Evolutionary conservation across 139 green algal genomes (phyloP), one percentile per base, ranked within the genome.

Genomic region (Asterochloris sp.): DNA sequence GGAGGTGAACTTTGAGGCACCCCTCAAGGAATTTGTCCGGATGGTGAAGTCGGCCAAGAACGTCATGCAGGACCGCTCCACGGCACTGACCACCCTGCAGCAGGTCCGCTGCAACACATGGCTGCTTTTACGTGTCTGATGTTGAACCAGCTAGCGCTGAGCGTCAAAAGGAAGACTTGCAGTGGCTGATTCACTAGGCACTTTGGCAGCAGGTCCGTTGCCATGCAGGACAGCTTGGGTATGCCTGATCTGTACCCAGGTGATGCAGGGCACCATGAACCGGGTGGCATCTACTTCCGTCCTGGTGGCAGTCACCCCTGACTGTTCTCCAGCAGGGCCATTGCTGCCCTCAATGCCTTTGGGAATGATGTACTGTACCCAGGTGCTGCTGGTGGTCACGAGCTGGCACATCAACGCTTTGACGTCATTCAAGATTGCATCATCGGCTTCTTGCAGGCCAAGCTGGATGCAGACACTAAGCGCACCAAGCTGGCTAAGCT

Each of bases 11-110:
- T 97, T 99, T 82, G 94, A 97, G 85, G 92, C 92, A 0, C 96
- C 96, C 0, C 86, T 99, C 26, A 95, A 95, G 79, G 96, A 98
- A 85, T 92, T 88, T 76, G 88, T 91, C 24, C 89, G 93, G 14
- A 89, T 85, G 60, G 91, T 96, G 61, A 89, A 89, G 78, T 88
- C 82, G 23, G 91, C 93, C 63, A 91, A 94, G 80, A 83, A 83
- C 15, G 89, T 90, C 27, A 96, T 96, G 86, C 81, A 79, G 4
- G 93, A 96, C 87, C 75, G 95, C 8, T 80, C 87, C 11, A 67
- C 83, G 0, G 91, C 92, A 12, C 86, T 97, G 78, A 73, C 84
- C 0, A 61, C 83, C 24, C 79, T 86, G 27, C 84, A 89, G 76
- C 79, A 84, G 82, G 88, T 87, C 27, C 0, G 83, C 24, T 60